These are phyloP conservation scores for Exobasidium rhododendri DNA, from an alignment of 1,284 basidiomycete species.

Conservation along the genomic window DNA sequence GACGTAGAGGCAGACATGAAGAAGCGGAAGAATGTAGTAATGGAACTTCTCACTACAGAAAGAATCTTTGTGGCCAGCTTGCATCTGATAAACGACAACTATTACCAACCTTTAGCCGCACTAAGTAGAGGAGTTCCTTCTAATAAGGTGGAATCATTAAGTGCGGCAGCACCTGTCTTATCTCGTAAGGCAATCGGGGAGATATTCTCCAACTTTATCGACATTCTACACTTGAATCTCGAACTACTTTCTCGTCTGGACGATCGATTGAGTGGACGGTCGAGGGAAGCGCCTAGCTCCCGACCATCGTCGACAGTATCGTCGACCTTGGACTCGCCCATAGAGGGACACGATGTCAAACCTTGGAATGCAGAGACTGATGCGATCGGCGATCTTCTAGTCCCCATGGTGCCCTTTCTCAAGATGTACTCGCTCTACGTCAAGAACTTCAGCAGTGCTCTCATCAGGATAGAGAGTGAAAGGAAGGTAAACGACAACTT, in stretches of 20 bases:
- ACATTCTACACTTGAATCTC: constrained; percentile 82
- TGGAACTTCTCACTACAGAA: constrained; percentile 50
- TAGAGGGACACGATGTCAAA: background rate
- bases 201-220: constrained; percentile 83
- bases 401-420: constrained; percentile 51
- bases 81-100: constrained; percentile 36
- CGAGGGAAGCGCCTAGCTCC: background rate
- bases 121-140: constrained; percentile 20
- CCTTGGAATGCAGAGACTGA: constrained; percentile 41
- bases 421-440: constrained; percentile 54
- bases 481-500: constrained; percentile 44
- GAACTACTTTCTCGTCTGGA: constrained; percentile 68
- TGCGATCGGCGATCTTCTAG: constrained; percentile 47
- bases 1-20: constrained; percentile 8
- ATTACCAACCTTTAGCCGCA: constrained; percentile 44
- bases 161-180: constrained; percentile 66
- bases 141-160: constrained; percentile 62
- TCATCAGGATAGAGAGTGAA: constrained; percentile 48
- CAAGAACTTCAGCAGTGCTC: constrained; percentile 51
- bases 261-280: constrained; percentile 53
- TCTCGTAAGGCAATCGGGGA: constrained; percentile 68
- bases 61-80: constrained; percentile 44
- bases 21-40: constrained; percentile 19
- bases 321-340: background rate
- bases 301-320: constrained; percentile 4